phyloP scores from a whole-genome alignment of 1,284 basidiomycete genomes.

The Violaceomyces palustris region DNA sequence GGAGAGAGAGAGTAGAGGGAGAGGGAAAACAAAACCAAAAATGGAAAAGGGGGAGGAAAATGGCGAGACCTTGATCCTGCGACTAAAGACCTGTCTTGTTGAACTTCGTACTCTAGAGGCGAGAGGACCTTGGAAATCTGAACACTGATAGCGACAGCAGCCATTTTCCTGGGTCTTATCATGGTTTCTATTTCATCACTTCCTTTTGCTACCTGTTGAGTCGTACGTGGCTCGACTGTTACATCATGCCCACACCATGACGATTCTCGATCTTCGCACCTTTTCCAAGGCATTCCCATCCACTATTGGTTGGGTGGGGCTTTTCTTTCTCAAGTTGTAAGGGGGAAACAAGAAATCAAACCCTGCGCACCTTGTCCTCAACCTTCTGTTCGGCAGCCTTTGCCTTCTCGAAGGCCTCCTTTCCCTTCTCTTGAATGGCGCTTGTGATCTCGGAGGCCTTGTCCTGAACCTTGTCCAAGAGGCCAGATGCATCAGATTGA shows the following conservation, averaged over 20 bases:
- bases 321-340: neutral
- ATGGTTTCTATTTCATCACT: neutral
- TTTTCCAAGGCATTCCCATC: constrained; percentile 3
- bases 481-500: constrained; percentile 29
- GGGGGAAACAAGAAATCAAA: constrained; percentile 10
- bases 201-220: neutral
- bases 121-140: too few species aligned
- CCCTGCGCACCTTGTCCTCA: constrained; percentile 45
- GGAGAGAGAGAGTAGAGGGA: neutral
- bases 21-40: too few species aligned
- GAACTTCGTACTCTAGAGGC: too few species aligned
- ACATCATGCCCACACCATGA: too few species aligned
- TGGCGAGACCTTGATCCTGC: too few species aligned
- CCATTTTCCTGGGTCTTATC: neutral
- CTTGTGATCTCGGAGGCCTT: too few species aligned
- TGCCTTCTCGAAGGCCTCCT: neutral
- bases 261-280: neutral
- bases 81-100: too few species aligned
- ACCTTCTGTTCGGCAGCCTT: neutral
- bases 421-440: too few species aligned
- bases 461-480: constrained; percentile 26
- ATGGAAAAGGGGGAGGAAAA: too few species aligned
- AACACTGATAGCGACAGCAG: too few species aligned
- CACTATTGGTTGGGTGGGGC: neutral
- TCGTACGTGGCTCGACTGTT: neutral